Evolutionary conservation across 208 protist genomes (phyloP), one percentile per base, ranked within the genome.

Genomic region (Crithidia acanthocephali): DNA sequence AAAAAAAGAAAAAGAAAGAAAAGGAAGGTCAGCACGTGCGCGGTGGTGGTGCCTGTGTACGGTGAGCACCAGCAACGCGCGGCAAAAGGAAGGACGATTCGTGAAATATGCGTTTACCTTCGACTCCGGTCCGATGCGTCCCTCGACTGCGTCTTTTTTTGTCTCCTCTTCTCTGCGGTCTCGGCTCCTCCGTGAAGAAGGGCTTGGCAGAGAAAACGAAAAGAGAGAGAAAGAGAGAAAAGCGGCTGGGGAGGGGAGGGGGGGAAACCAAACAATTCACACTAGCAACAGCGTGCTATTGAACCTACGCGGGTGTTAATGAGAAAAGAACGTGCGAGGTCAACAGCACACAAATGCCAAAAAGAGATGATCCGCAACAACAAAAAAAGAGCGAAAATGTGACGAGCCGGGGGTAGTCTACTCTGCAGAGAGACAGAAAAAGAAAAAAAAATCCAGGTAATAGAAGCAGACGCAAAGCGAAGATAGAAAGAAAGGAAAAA

Each of bases 1-100:
- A 20, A 63, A 45, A 66, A 27, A 50, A 69, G 45, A 60, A 57
- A 70, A 50, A 40, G 35, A 40, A 40, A 40, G 35, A 40, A 40
- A 40, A 40, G 11, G 11, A 11, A 40, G 35, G 35, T 5, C 5
- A 40, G 11, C 35, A 40, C 35, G 35, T 5, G 11, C 8, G 11
- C 35, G 35, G n/a, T n/a, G n/a, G n/a, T n/a, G n/a, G n/a, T n/a
- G n/a, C n/a, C n/a, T n/a, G n/a, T n/a, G n/a, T n/a, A n/a, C n/a
- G n/a, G n/a, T n/a, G n/a, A n/a, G n/a, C n/a, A n/a, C n/a, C n/a
- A n/a, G n/a, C n/a, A n/a, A n/a, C n/a, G n/a, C n/a, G n/a, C n/a
- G n/a, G 11, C 35, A 40, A 40, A 40, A 40, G 11, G 35, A 40
- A 40, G 35, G 35, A 40, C 35, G 35, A 40, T 40, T 40, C 35